Evolutionary conservation across 2,329 filamentous ascomycete genomes (phyloP), one percentile per base, ranked within the genome.

Genomic region (Atkinsonella texensis): DNA sequence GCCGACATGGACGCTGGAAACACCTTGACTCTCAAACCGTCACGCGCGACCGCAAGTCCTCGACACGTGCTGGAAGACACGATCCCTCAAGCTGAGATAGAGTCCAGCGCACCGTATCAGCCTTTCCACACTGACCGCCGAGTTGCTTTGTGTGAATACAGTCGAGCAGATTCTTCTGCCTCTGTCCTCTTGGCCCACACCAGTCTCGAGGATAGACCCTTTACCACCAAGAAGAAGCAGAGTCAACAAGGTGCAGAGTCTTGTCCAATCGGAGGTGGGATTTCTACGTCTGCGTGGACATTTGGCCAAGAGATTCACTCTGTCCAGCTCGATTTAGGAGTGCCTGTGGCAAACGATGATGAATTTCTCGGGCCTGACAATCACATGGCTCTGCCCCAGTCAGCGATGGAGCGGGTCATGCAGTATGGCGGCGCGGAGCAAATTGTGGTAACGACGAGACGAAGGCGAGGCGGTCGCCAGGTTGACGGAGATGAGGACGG

Each of bases 31-130:
- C 72, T 74, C 55, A 74, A 71, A 59, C 66, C 65, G 51, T 68
- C 68, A 42, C 60, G 63, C 50, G 65, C 61, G 59, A 60, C 57
- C 56, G 63, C 61, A 48, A 60, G 57, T 58, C 72, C 69, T 60
- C 69, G 18, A 2, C 42, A 65, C 60, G 71, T 67, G 51, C 77
- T 72, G 64, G 85, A 73, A 67, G 87, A 70, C 64, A 85, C 71
- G 64, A 90, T 80, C 52, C 81, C 81, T 1, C 80, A 84, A 57
- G 89, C 88, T 6, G 90, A 96, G 71, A 94, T 95, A 57, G 93
- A 98, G 63, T 95, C 91, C 1, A 96, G 91, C 62, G 87, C 90
- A 4, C 89, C 91, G 2, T 97, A 95, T 60, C 90, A 95, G 61
- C 91, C 93, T 1, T 96, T 97, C 71, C 91, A 97, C 65, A 93